These are phyloP conservation scores for Colletotrichum sp. DNA, from an alignment of 2,329 filamentous ascomycete species.

Conservation along the genomic window DNA sequence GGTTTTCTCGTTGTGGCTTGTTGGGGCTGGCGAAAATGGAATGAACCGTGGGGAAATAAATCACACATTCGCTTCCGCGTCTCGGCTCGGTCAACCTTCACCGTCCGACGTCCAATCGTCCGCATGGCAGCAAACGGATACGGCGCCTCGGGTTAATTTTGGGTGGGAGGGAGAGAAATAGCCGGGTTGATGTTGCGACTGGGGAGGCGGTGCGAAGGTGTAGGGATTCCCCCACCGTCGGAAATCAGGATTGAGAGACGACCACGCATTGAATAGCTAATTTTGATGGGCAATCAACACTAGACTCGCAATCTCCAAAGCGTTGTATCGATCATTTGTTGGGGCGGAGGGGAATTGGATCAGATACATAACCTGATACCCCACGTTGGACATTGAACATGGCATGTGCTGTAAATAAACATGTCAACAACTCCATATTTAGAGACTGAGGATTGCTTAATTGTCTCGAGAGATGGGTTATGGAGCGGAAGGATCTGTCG, in stretches of 20 bases:
- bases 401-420: neutral
- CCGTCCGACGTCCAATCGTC: neutral
- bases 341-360: neutral
- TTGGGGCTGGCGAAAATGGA: neutral
- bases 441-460: neutral
- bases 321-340: neutral
- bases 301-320: slow-evolving; percentile 9
- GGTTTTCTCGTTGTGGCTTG: neutral
- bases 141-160: neutral
- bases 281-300: slow-evolving; percentile 18
- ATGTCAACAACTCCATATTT: neutral
- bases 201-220: neutral
- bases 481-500: neutral
- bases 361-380: neutral
- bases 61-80: neutral
- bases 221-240: slow-evolving; percentile 1
- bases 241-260: neutral
- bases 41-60: neutral
- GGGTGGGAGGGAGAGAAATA: neutral
- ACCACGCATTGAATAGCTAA: slow-evolving; percentile 12
- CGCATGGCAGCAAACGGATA: neutral
- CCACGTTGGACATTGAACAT: neutral
- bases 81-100: neutral
- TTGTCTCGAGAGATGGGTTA: neutral
- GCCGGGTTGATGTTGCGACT: neutral